Conservation (phyloP, 495 filamentous ascomycete species). For the Hyaloscypha bicolor region DNA sequence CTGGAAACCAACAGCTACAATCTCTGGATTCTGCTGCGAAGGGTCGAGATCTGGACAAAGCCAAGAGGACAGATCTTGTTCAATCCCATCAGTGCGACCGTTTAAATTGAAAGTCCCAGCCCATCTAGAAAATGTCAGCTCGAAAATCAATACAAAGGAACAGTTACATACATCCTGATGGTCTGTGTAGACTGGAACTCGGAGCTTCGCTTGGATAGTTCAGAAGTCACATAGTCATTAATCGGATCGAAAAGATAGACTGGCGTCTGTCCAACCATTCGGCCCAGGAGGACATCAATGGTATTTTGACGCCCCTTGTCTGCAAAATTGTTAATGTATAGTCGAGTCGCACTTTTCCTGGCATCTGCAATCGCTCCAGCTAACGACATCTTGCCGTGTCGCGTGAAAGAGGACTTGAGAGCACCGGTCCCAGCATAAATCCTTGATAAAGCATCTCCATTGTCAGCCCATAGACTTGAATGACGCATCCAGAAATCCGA, state of each 20-base stretch:
- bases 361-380: constrained; percentile 94
- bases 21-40: constrained; percentile 64
- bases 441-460: constrained; percentile 90
- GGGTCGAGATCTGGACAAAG: constrained; percentile 61
- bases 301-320: constrained; percentile 93
- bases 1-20: constrained; percentile 91
- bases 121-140: constrained; percentile 53
- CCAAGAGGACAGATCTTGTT: constrained; percentile 83
- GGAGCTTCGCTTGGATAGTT: constrained; percentile 64
- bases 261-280: constrained; percentile 78
- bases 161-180: constrained; percentile 43
- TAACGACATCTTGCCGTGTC: constrained; percentile 92
- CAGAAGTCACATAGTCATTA: constrained; percentile 80
- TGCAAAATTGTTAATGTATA: constrained; percentile 97
- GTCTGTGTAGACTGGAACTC: constrained; percentile 52
- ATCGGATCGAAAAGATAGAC: constrained; percentile 92
- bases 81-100: constrained; percentile 73
- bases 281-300: constrained; percentile 87
- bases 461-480: constrained; percentile 95
- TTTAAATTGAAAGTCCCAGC: constrained; percentile 96
- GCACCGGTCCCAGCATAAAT: constrained; percentile 98
- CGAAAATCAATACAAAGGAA: neutral
- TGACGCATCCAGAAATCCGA: constrained; percentile 90
- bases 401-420: constrained; percentile 93
- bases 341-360: constrained; percentile 86